Conservation (phyloP, 2,329 filamentous ascomycete genomes). For the Plenodomus biglobosus region DNA sequence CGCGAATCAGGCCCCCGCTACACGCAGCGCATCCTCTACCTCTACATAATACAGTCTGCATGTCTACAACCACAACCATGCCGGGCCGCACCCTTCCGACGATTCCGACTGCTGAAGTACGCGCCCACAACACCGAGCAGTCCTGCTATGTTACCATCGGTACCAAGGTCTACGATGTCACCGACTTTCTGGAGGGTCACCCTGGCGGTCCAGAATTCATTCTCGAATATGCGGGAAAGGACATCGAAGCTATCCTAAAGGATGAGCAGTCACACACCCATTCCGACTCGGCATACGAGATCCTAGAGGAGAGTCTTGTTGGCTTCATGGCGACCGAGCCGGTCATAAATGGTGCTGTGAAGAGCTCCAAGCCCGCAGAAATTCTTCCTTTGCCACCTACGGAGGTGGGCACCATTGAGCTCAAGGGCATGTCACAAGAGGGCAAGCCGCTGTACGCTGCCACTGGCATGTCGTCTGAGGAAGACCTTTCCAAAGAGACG, state of each 20-base stretch:
- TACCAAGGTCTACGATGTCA: slow-evolving; percentile 91
- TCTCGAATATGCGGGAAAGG: slow-evolving; percentile 85
- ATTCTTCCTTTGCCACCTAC: slow-evolving; percentile 58
- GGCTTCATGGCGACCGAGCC: slow-evolving; percentile 73
- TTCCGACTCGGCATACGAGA: slow-evolving; percentile 92
- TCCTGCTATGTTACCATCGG: slow-evolving; percentile 94
- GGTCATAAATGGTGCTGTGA: slow-evolving; percentile 53
- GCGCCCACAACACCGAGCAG: slow-evolving; percentile 73
- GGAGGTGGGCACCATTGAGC: slow-evolving; percentile 51
- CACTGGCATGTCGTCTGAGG: slow-evolving; percentile 87
- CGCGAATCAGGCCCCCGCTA: not conserved
- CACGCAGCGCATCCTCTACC: not conserved
- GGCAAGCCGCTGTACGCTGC: slow-evolving; percentile 54
- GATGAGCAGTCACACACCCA: slow-evolving; percentile 83
- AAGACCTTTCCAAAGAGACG: slow-evolving; percentile 85
- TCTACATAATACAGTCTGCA: not conserved
- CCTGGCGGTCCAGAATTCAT: slow-evolving; percentile 88
- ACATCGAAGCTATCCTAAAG: slow-evolving; percentile 78
- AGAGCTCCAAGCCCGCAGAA: slow-evolving; percentile 51
- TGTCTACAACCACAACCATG: slow-evolving; percentile 56
- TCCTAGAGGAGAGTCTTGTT: slow-evolving; percentile 82
- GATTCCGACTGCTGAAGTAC: slow-evolving; percentile 77
- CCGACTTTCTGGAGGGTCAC: slow-evolving; percentile 85
- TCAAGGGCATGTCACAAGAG: slow-evolving; percentile 53
- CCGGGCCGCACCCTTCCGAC: slow-evolving; percentile 80